These are phyloP conservation scores for Starmerella tilneyi DNA, from an alignment of 805 yeast species.

Conservation along the genomic window DNA sequence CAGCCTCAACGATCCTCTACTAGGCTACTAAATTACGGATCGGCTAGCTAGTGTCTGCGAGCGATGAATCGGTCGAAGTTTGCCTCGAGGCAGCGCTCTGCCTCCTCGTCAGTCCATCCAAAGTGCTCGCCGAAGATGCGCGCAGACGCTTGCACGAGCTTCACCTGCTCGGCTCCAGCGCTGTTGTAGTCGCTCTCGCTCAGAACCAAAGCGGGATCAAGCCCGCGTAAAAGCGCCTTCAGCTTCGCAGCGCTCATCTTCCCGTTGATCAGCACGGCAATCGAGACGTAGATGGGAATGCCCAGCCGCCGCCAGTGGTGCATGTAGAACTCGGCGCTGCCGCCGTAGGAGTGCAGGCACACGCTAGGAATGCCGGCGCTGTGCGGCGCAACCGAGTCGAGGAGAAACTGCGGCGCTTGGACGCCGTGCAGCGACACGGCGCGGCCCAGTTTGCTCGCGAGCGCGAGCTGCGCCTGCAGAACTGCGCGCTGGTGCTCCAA, in stretches of 20 bases:
- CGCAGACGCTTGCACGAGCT: slow-evolving; percentile 12
- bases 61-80: slow-evolving; percentile 11
- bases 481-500: slow-evolving; percentile 57
- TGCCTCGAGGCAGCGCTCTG: neutral
- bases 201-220: slow-evolving; percentile 36
- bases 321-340: slow-evolving; percentile 51
- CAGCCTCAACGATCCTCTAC: no score
- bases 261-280: slow-evolving; percentile 43
- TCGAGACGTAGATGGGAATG: slow-evolving; percentile 40
- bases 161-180: slow-evolving; percentile 27
- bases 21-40: no score
- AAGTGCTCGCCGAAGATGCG: slow-evolving; percentile 9
- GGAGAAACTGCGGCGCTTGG: slow-evolving; percentile 57
- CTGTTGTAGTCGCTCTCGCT: slow-evolving; percentile 45
- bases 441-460: slow-evolving; percentile 42
- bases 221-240: slow-evolving; percentile 25
- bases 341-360: slow-evolving; percentile 77
- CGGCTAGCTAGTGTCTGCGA: no score
- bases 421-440: slow-evolving; percentile 80
- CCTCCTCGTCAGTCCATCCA: slow-evolving; percentile 4
- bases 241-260: slow-evolving; percentile 30
- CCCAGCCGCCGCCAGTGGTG: slow-evolving; percentile 24
- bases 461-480: slow-evolving; percentile 40
- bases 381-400: slow-evolving; percentile 34
- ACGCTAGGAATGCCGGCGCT: slow-evolving; percentile 34